Base-by-base conservation (phyloP, 2,329 filamentous ascomycete species). In the Cladophialophora psammophila region DNA sequence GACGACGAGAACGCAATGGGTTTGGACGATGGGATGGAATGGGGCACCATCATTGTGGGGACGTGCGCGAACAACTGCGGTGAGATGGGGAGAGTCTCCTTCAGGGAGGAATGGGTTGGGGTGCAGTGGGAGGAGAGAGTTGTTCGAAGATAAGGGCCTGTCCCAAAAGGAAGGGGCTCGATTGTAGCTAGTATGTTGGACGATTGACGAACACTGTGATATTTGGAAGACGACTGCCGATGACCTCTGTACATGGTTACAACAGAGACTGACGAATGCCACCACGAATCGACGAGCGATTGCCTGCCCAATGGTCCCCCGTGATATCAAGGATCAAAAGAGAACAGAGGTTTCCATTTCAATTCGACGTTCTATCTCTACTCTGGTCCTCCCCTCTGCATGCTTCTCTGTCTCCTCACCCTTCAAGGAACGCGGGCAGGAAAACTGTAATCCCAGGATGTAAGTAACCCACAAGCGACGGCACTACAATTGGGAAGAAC, bases 51-150 rank as follows among this genome's bases (percentile, higher is more conserved):
- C 8, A 88, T 99, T 65, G 83, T 98, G 42, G 93, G 88, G 0
- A 93, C 96, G 7, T 99, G 95, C 78, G 87, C 86, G 71, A 87
- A 81, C 75, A 92, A 98, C 77, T 98, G 95, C 76, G 87, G 88
- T 15, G 78, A 78, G 5, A 85, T 86, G 6, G 91, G 88, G 0
- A 85, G 88, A 74, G 86, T 89, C 0, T 92, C 90, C 1, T 98
- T 96, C 79, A 75, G 93, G 18, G 95, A 98, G 82, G 95, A 99
- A 80, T 99, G 95, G 94, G 89, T 87, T n/a, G 95, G 94, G 6
- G 95, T 98, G 71, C 95, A 99, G 79, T 99, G 94, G 95, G 95
- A 99, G 80, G 94, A 97, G 79, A 75, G 72, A 34, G 60, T 74
- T 20, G 60, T 59, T 8, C 66, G 65, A 68, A 74, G 71, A 52